These are phyloP conservation scores for Solanum dulcamara DNA, from an alignment of 257 asterid species.

Conservation along the genomic window DNA sequence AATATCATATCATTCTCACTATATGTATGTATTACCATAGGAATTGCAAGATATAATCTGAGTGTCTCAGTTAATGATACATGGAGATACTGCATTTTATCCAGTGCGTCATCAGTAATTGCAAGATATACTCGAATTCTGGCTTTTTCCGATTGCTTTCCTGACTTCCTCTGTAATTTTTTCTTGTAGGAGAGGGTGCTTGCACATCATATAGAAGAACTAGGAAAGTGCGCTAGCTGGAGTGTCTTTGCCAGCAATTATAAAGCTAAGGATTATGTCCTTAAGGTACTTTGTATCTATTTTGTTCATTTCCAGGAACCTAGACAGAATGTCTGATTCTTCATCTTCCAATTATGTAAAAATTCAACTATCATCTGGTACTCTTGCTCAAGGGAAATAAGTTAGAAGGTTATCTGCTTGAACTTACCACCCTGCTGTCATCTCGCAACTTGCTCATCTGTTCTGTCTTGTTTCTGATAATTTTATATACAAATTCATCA, in stretches of 20 bases:
- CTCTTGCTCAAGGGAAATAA: background rate
- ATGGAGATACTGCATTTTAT: conserved; percentile 35
- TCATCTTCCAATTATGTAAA: conserved; percentile 19
- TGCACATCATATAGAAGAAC: conserved; percentile 41
- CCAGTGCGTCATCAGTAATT: conserved; percentile 32
- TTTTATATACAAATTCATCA: conserved; percentile 35
- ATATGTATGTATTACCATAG: conserved; percentile 30
- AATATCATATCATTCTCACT: background rate
- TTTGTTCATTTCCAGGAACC: conserved; percentile 28
- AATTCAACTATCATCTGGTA: background rate
- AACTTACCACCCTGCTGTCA: conserved; percentile 25
- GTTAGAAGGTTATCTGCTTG: background rate
- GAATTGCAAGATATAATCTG: conserved; percentile 51
- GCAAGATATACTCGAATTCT: conserved; percentile 9
- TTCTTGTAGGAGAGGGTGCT: conserved; percentile 39
- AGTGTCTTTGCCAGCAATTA: conserved; percentile 56
- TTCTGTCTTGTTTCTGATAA: conserved; percentile 31
- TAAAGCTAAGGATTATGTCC: conserved; percentile 46
- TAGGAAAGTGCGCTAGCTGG: conserved; percentile 41
- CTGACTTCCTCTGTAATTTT: conserved; percentile 28
- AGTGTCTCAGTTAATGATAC: conserved; percentile 47
- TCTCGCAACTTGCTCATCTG: conserved; percentile 15
- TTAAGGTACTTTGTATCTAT: conserved; percentile 34
- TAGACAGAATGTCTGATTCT: conserved; percentile 45
- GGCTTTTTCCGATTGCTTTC: conserved; percentile 9